A percentile compares a stretch with the other conserved stretches of the same genome.
Evolutionary conservation across 352 stramenopile genomes (phyloP).

Genomic region (Phytophthora cryptogea): DNA sequence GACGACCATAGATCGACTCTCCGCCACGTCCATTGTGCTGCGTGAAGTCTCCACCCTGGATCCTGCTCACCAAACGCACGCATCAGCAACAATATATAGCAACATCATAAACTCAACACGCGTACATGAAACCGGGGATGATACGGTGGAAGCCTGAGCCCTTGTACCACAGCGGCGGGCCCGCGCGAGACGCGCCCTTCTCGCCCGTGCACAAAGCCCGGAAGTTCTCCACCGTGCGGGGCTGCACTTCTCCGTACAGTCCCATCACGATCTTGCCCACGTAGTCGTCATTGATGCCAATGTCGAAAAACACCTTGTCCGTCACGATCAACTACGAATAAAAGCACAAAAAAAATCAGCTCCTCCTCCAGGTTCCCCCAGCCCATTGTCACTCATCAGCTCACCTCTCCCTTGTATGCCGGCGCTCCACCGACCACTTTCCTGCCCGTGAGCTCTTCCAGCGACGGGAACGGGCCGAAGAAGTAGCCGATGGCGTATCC

Average conservation of each 20-base stretch:
- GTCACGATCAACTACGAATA: conserved; percentile 54
- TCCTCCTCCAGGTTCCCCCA: not conserved
- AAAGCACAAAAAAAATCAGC: conserved; percentile 1
- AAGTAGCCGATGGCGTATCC: conserved; percentile 75
- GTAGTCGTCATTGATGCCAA: conserved; percentile 94
- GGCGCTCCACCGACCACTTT: conserved; percentile 36
- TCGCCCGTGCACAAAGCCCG: conserved; percentile 81
- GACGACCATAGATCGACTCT: conserved; percentile 95
- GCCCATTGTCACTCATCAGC: not conserved
- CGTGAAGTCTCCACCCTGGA: conserved; percentile 96
- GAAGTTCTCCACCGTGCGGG: conserved; percentile 85
- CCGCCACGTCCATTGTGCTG: conserved; percentile 92
- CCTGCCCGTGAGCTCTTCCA: conserved; percentile 60
- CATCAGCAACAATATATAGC: not conserved
- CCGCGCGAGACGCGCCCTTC: conserved; percentile 66
- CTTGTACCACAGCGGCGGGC: conserved; percentile 97
- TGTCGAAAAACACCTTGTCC: conserved; percentile 96
- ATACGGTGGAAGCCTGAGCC: conserved; percentile 95
- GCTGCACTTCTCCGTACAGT: conserved; percentile 77
- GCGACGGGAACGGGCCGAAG: conserved; percentile 63
- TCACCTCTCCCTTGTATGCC: conserved; percentile 55
- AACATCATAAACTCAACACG: conserved; percentile 9
- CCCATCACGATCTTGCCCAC: conserved; percentile 85
- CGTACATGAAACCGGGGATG: conserved; percentile 94
- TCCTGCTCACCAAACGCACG: conserved; percentile 46